Percentiles rank a stretch among this genome's conserved stretches.
Conservation (phyloP, 1,284 basidiomycete genomes). For the Trichosporon coremiiforme region DNA sequence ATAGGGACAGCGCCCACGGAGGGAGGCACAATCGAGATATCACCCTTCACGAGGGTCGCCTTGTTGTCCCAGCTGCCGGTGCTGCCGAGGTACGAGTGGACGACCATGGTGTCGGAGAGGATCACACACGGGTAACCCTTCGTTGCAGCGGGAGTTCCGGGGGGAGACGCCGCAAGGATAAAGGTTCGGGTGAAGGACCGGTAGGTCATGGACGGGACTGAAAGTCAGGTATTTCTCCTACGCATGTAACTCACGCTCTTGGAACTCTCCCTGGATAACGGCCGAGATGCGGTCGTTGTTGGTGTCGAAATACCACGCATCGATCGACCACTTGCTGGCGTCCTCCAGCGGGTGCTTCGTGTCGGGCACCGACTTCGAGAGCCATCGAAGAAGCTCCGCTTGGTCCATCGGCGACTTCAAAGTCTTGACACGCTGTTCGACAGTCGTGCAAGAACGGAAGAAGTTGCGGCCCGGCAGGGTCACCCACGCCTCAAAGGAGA, state of each 20-base stretch:
- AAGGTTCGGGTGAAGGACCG: conserved; percentile 94
- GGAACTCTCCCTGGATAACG: conserved; percentile 87
- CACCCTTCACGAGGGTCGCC: conserved; percentile 40
- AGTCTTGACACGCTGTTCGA: conserved; percentile 67
- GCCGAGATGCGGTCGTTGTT: conserved; percentile 67
- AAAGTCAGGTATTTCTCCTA: conserved; percentile 37
- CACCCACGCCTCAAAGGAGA: conserved; percentile 69
- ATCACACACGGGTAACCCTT: conserved; percentile 87
- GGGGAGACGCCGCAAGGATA: conserved; percentile 75
- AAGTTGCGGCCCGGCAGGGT: conserved; percentile 74
- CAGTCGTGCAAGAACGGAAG: conserved; percentile 64
- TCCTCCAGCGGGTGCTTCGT: conserved; percentile 74
- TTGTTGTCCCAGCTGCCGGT: conserved; percentile 65
- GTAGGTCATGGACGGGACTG: conserved; percentile 54
- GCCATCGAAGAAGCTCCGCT: conserved; percentile 49
- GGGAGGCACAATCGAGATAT: conserved; percentile 49
- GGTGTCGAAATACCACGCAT: conserved; percentile 71
- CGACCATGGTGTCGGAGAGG: conserved; percentile 81
- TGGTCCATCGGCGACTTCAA: conserved; percentile 73
- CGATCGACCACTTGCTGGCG: conserved; percentile 81
- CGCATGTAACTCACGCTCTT: conserved; percentile 67
- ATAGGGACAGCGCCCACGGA: conserved; percentile 23
- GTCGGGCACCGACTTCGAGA: conserved; percentile 66
- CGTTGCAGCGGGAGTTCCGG: conserved; percentile 73
- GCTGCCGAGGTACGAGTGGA: conserved; percentile 76